Base-by-base conservation (phyloP, 805 yeast genomes). In the Candida pini region DNA sequence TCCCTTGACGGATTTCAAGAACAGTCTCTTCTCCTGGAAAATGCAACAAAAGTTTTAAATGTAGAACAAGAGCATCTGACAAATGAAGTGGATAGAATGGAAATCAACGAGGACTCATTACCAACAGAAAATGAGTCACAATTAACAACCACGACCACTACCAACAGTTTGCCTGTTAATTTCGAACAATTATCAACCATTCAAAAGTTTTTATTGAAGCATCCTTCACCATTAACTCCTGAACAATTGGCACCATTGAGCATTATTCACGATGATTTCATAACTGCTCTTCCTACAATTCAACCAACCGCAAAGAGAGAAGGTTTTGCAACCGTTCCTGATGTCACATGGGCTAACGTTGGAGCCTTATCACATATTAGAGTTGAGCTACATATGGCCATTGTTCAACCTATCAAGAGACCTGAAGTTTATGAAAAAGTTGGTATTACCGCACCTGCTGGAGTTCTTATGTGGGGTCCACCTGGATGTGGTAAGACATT, bases 401-500 rank as follows among this genome's bases (percentile, higher is more conserved):
- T 92, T 44, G 98, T 92, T 2, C 97, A 90, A 56, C 98, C 98
- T 1, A 89, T 92, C 47, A 80, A 81, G 51, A 75, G 85, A 44
- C 98, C 98, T 2, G 97, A 90, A 43, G 63, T 90, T 15, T 92
- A 84, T 54, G 79, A 77, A 43, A 77, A 79, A 39, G 97, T 89
- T 9, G 98, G 98, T 58, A 89, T 92, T 28, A 77, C 87, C 35
- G 96, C 97, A 0, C 97, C 97, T 2, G 88, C 96, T 0, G 98
- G 98, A 38, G 98, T 92, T 1, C 63, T 92, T 18, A 73, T 92
- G 69, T 92, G 98, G 98, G 98, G 98, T 0, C 98, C 98, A 2
- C 98, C 98, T 3, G 98, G 98, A 24, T 92, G 97, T 64, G 98
- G 98, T 71, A 92, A 92, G 56, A 92, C 98, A 0, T 67, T 92